Base-by-base conservation (phyloP, 2,329 filamentous ascomycete genomes). In the Pyrenochaeta sp. region DNA sequence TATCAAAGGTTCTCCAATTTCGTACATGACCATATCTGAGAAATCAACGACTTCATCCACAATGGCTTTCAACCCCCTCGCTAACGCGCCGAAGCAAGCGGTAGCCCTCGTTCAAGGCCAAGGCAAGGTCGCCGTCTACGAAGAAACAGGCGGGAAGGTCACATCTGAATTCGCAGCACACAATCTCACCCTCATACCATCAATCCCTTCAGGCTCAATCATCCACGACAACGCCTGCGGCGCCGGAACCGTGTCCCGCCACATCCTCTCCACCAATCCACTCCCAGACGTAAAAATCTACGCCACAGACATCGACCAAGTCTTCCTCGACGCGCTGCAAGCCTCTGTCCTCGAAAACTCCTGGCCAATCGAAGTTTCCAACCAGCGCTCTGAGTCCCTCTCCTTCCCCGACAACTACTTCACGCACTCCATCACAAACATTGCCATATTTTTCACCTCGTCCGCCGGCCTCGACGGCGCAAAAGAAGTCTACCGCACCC, bases 351-450 rank as follows among this genome's bases (percentile, higher is more conserved):
- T 46, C 0, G 32, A 54, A 19, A 56, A 73, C 42, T 24, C 24
- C 53, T 75, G 72, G 72, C 70, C 71, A 22, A 49, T 73, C 22
- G 36, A 57, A 6, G 57, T 70, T 15, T 54, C 62, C 2, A 70
- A 66, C 39, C 61, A 68, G 50, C 62, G 52, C 10, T 53, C 56
- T 24, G 66, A 74, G 19, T 37, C 42, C 1, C 44, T 72, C 0
- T 50, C 44, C 19, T 73, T 74, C 42, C 45, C 54, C 2, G 73
- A 78, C 52, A 61, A 67, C 3, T 66, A 62, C 25, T 81, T 81
- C 65, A 75, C 73, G 0, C 74, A 78, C 61, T 72, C 67, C 3
- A 66, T 81, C 52, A 80, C 75, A 5, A 80, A 78, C 62, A 74
- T 81, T 32, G 78, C 75, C 6, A 70, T 81, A 45, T 67, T 79